Evolutionary conservation across 176 grass and related monocot genomes (phyloP), one percentile per base, ranked within the genome.

Genomic region (Musa schizocarpa): DNA sequence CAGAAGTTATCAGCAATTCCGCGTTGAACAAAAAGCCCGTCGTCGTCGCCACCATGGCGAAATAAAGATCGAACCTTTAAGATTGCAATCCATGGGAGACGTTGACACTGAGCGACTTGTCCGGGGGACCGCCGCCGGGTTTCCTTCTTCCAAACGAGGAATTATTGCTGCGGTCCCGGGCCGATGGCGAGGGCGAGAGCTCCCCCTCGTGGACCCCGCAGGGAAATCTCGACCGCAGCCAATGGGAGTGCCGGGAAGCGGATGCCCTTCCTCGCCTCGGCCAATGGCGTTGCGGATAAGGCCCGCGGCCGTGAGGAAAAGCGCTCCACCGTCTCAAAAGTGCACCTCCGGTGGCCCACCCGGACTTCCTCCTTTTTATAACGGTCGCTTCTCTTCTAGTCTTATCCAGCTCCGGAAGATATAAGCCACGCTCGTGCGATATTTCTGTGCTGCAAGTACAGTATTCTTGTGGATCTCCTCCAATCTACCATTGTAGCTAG

Each of bases 231-330:
- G 50, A 12, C 0, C 9, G 10, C 24, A 48, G 77, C 90, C 87
- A 92, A 92, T 92, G 8, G 8, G 48, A 76, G 57, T n/a, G 25
- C 80, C 1, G 3, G 14, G 48, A 82, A 72, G 0, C 17, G 79
- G 90, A 87, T 89, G 58, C 14, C 52, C 34, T 65, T 72, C n/a
- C 78, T 77, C 9, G 24, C 22, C 3, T 49, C 3, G 66, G 2
- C 90, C 86, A 89, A 87, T 92, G 59, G 48, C 17, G 9, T 78
- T 29, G 69, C 9, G 67, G 90, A 92, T 92, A 92, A 89, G 90
- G 87, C 34, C 65, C 76, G 34, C 12, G 10, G 9, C 24, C 0
- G 71, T 75, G 82, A 81, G 63, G 63, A 77, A 86, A 86, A 86
- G 0, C 54, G 20, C 71, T 1, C 53, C 14, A 14, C 24, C 54